These are phyloP conservation scores for Pyricularia sp. DNA, from an alignment of 2,329 filamentous ascomycete genomes.

Conservation along the genomic window DNA sequence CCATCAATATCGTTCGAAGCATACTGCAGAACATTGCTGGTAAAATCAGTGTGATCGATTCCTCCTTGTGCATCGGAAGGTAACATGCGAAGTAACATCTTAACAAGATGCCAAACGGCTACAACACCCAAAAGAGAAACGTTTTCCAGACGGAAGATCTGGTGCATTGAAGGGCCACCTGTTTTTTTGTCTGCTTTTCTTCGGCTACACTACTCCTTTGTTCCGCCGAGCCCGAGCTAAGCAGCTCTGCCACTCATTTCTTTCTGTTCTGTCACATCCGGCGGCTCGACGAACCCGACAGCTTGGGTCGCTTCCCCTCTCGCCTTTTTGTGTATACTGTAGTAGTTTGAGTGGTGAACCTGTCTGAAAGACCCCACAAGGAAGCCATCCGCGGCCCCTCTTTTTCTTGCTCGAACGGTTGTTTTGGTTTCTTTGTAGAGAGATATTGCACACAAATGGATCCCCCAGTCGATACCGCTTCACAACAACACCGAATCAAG, in stretches of 20 bases:
- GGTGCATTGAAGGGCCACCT: background rate
- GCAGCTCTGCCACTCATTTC: background rate
- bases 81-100: background rate
- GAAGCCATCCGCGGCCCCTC: background rate
- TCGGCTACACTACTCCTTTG: background rate
- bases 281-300: slow-evolving; percentile 1
- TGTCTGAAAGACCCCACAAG: background rate
- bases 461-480: background rate
- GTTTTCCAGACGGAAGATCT: background rate
- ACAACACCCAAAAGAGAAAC: background rate
- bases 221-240: background rate
- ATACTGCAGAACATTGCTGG: background rate
- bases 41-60: background rate
- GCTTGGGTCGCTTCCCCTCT: background rate
- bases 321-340: background rate
- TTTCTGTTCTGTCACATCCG: background rate
- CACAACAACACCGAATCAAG: background rate
- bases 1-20: background rate
- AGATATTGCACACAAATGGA: too few relatives aligned
- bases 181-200: background rate
- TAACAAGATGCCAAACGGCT: background rate
- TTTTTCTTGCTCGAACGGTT: background rate
- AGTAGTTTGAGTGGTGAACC: too few relatives aligned
- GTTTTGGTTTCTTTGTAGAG: background rate
- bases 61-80: background rate